These are phyloP conservation scores for Microdochium bolleyi DNA, from an alignment of 2,329 filamentous ascomycete genomes.

Conservation along the genomic window DNA sequence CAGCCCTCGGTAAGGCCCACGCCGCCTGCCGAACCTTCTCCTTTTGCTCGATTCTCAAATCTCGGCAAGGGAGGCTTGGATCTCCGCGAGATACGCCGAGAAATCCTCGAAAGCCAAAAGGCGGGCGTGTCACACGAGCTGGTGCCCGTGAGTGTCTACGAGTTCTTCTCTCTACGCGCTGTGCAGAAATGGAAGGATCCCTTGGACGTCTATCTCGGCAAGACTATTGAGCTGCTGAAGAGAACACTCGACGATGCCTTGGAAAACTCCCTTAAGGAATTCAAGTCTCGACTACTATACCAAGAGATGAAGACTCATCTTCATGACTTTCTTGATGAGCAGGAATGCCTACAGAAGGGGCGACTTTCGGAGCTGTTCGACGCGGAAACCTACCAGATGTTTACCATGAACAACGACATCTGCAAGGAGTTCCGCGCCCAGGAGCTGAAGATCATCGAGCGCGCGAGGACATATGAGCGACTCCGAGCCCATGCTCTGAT, in stretches of 20 bases:
- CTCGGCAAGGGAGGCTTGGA: conserved; percentile 34
- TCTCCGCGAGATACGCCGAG: conserved; percentile 40
- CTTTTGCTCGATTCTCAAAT: conserved; percentile 29
- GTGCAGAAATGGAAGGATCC: conserved; percentile 51
- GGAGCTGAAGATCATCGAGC: conserved; percentile 36
- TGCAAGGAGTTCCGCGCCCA: conserved; percentile 35
- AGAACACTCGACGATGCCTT: conserved; percentile 38
- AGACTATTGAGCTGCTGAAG: conserved; percentile 40
- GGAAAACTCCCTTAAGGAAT: conserved; percentile 32
- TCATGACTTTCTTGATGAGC: conserved; percentile 31
- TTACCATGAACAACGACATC: conserved; percentile 46
- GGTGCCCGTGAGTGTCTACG: conserved; percentile 51
- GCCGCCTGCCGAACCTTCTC: conserved; percentile 8
- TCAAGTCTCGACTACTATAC: conserved; percentile 42
- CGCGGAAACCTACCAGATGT: conserved; percentile 46
- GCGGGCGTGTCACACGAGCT: conserved; percentile 48
- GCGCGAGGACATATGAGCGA: conserved; percentile 41
- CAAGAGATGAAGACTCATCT: conserved; percentile 35
- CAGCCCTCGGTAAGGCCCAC: conserved; percentile 16
- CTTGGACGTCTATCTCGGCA: conserved; percentile 36
- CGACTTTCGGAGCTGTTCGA: conserved; percentile 36
- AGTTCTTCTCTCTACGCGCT: conserved; percentile 46
- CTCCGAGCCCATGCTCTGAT: conserved; percentile 29
- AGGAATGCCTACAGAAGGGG: conserved; percentile 23
- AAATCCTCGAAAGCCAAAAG: conserved; percentile 45